phyloP scores from a whole-genome alignment of 2,329 filamentous ascomycete genomes.

The Cryphonectria naterciae region DNA sequence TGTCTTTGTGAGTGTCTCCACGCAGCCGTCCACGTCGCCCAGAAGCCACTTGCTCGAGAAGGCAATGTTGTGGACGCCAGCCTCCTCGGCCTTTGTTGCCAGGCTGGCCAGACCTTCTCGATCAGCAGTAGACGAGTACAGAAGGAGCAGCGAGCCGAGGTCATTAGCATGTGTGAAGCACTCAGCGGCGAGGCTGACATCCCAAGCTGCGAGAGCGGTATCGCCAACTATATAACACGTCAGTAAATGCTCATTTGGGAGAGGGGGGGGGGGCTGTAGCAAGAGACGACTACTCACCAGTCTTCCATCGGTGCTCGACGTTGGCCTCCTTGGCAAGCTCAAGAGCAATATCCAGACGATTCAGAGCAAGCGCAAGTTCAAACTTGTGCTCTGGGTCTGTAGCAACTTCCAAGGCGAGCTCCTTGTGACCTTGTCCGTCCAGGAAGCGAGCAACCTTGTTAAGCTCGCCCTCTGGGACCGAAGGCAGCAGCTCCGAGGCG shows the following conservation, averaged over 20 bases:
- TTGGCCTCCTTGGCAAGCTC: slow-evolving; percentile 82
- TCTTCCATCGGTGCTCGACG: slow-evolving; percentile 98
- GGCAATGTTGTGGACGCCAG: slow-evolving; percentile 86
- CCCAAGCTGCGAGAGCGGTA: slow-evolving; percentile 83
- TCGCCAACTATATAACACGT: slow-evolving; percentile 70
- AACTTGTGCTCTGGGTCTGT: slow-evolving; percentile 97
- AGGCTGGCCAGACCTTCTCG: slow-evolving; percentile 73
- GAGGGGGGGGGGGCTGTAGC: no score
- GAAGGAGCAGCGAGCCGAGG: slow-evolving; percentile 81
- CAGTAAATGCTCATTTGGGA: neutral
- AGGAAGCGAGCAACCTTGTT: slow-evolving; percentile 98
- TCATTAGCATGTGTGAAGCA: slow-evolving; percentile 93
- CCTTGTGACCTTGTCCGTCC: slow-evolving; percentile 96
- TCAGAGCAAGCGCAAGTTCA: slow-evolving; percentile 82
- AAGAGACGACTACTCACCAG: slow-evolving; percentile 35
- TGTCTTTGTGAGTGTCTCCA: slow-evolving; percentile 78
- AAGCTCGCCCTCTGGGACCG: slow-evolving; percentile 88
- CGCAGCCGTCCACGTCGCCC: slow-evolving; percentile 79
- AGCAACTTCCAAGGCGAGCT: slow-evolving; percentile 90
- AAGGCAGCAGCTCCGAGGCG: slow-evolving; percentile 80
- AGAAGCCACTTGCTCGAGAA: slow-evolving; percentile 91
- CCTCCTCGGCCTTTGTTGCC: slow-evolving; percentile 73
- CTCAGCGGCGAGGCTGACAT: slow-evolving; percentile 85
- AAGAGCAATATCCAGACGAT: slow-evolving; percentile 82
- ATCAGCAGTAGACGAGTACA: slow-evolving; percentile 86